Base-by-base conservation (phyloP, 768 basidiomycete species). In the Boletellus emodensis region DNA sequence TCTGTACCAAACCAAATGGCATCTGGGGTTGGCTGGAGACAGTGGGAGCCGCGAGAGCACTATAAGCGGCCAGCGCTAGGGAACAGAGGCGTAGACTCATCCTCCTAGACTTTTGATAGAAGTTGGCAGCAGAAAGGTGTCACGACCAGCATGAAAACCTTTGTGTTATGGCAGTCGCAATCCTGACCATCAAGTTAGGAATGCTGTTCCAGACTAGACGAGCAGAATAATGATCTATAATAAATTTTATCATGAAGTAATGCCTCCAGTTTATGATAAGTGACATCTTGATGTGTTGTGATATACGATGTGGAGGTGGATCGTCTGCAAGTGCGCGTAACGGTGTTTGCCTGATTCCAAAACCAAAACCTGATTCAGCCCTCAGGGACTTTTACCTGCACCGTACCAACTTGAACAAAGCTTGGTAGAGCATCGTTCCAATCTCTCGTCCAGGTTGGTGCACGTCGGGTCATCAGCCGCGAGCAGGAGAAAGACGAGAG, bases 51-150 rank as follows among this genome's bases (percentile, higher is more conserved):
- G 55, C 51, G 28, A 50, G 18, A 1, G 40, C 40, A 10, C 26
- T 42, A 22, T 10, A 32, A 33, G 53, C 56, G 50, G 49, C 56
- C 54, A 60, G 61, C 58, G 54, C 63, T 26, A 58, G 37, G 11
- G 49, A 15, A 44, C 17, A 49, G 20, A 55, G 10, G n/a, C 30
- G 12, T 4, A 35, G 6, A 38, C 37, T 6, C 61, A 62, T 64
- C 30, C 18, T 43, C 30, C 22, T 37, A 22, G 11, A 26, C 17
- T 18, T 38, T 39, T 35, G 17, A 13, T 40, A 22, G 35, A 42
- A 22, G 28, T 40, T 5, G 36, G 35, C 17, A 13, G 15, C 18
- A 12, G 38, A 40, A n/a, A 33, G 3, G 33, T 42, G 8, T 47
- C 17, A 26, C 24, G 39, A 24, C 8, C 18, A 11, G 28, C 20